Conservation (phyloP, 2,329 filamentous ascomycete genomes). For the Pseudocercospora vitis region DNA sequence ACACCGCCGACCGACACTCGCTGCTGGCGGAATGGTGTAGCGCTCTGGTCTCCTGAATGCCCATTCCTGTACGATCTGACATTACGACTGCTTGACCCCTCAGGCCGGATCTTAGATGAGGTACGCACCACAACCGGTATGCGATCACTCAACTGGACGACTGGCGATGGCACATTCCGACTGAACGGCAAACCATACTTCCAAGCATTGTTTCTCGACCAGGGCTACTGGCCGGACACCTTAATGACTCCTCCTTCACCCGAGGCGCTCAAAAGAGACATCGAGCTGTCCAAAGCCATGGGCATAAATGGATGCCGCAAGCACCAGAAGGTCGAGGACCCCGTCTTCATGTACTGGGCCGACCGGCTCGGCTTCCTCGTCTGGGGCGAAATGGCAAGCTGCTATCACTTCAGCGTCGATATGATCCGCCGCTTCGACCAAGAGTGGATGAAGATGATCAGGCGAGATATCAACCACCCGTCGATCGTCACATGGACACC, state of each 20-base stretch:
- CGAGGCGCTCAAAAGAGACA: conserved; percentile 51
- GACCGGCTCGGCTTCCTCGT: conserved; percentile 62
- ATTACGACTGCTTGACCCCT: conserved; percentile 52
- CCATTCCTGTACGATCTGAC: conserved; percentile 58
- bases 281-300: conserved; percentile 59
- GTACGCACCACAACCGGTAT: conserved; percentile 62
- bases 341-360: conserved; percentile 61
- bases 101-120: conserved; percentile 52
- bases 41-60: conserved; percentile 62
- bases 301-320: conserved; percentile 66
- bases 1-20: conserved; percentile 42
- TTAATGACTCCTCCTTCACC: conserved; percentile 59
- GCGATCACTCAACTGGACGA: conserved; percentile 60
- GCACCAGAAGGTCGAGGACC: conserved; percentile 65
- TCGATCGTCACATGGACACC: conserved; percentile 67
- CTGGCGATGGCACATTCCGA: conserved; percentile 59
- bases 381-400: conserved; percentile 66
- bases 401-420: conserved; percentile 61
- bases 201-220: conserved; percentile 61
- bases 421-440: conserved; percentile 62
- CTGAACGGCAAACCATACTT: conserved; percentile 61
- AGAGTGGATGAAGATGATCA: conserved; percentile 65
- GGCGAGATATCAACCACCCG: conserved; percentile 65
- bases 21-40: conserved; percentile 57
- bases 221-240: conserved; percentile 64